Percentiles rank a stretch among this genome's conserved stretches.
phyloP scores from a whole-genome alignment of 305 asterid species.

The Withania somnifera region DNA sequence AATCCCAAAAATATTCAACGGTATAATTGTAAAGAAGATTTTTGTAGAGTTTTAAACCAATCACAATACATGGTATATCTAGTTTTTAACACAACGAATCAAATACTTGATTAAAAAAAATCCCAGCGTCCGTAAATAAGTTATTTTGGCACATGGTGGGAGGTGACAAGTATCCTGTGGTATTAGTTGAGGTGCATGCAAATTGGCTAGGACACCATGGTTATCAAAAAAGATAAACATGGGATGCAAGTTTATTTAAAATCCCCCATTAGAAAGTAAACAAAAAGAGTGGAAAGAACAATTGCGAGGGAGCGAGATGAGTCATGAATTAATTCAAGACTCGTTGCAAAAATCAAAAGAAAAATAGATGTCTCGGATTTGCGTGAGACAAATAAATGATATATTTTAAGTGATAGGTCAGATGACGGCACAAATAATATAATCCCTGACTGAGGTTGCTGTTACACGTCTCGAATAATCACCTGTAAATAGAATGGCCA shows the following conservation, averaged over 20 bases:
- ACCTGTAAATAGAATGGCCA: background rate
- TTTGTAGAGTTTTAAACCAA: too few species aligned
- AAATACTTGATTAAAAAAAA: too few species aligned
- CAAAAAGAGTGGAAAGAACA: background rate
- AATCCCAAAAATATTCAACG: too few species aligned
- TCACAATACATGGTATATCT: too few species aligned
- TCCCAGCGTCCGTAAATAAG: too few species aligned
- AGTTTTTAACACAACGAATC: too few species aligned
- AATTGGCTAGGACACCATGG: too few species aligned
- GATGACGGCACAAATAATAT: background rate
- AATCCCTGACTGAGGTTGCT: background rate
- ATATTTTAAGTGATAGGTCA: background rate
- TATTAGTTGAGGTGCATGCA: too few species aligned
- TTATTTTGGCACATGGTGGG: too few species aligned
- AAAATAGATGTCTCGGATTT: background rate
- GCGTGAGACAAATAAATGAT: background rate
- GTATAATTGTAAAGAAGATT: too few species aligned
- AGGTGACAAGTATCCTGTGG: too few species aligned
- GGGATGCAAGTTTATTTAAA: background rate
- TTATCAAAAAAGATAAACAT: too few species aligned
- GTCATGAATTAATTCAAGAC: background rate
- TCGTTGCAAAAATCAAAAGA: background rate
- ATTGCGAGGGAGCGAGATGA: background rate
- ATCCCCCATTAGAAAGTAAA: background rate
- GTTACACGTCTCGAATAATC: background rate